Percentiles rank a stretch among this genome's conserved stretches.
Evolutionary conservation across 148 eudicot species (phyloP).

Genomic region (Persicaria tinctoria): DNA sequence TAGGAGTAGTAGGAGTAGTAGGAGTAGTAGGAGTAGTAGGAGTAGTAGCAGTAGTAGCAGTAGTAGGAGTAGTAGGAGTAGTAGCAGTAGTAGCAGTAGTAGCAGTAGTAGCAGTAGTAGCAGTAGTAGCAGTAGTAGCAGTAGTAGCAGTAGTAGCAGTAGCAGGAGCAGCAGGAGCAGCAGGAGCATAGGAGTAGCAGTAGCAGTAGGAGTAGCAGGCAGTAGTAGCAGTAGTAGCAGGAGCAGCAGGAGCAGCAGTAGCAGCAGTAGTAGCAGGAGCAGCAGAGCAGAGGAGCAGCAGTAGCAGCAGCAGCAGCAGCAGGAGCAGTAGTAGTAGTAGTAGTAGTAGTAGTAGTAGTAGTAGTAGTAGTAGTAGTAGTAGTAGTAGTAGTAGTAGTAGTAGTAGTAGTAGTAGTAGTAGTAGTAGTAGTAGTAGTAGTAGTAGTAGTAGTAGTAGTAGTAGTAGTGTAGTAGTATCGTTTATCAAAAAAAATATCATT

Average conservation of each 20-base stretch:
- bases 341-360: not conserved
- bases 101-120: slow-evolving; percentile 15
- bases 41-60: slow-evolving; percentile 16
- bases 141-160: slow-evolving; percentile 8
- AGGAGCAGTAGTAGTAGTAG: slow-evolving; percentile 8
- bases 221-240: not conserved
- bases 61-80: slow-evolving; percentile 10
- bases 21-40: slow-evolving; percentile 11
- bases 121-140: slow-evolving; percentile 14
- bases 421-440: too few species aligned
- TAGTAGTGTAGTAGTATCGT: too few species aligned
- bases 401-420: too few species aligned
- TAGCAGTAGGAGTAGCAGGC: slow-evolving; percentile 8
- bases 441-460: too few species aligned
- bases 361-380: too few species aligned
- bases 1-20: slow-evolving; percentile 10
- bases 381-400: too few species aligned
- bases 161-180: slow-evolving; percentile 10
- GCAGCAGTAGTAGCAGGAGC: slow-evolving; percentile 4
- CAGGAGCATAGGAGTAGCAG: slow-evolving; percentile 8
- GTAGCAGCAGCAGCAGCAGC: slow-evolving; percentile 7
- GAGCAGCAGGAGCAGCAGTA: not conserved
- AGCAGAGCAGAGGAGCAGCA: slow-evolving; percentile 2
- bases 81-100: slow-evolving; percentile 14
- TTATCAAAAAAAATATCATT: too few species aligned